phyloP scores from a whole-genome alignment of 2,329 filamentous ascomycete genomes.

The Diaporthe nobilis region DNA sequence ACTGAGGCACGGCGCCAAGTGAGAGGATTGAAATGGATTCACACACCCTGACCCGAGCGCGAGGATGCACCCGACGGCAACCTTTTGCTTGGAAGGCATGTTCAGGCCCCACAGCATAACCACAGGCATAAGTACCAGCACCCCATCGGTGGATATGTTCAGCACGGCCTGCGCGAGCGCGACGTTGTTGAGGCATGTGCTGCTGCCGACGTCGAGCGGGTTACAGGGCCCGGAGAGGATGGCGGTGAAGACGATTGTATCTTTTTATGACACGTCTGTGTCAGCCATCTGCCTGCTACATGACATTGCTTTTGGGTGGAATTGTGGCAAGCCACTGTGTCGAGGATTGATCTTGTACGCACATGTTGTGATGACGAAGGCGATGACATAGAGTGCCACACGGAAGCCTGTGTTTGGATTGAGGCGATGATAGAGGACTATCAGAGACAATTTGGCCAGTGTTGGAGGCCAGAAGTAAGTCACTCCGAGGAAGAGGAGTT shows the following conservation, averaged over 20 bases:
- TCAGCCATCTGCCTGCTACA: not conserved
- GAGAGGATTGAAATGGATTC: not conserved
- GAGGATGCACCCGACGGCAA: constrained; percentile 57
- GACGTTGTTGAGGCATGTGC: constrained; percentile 58
- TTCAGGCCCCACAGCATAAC: constrained; percentile 57
- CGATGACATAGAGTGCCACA: constrained; percentile 36
- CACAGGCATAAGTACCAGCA: constrained; percentile 60
- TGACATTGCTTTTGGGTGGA: not conserved
- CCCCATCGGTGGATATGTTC: constrained; percentile 61
- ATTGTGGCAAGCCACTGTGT: not conserved
- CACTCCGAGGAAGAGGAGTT: constrained; percentile 41
- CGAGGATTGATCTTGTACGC: not conserved
- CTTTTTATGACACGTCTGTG: not conserved
- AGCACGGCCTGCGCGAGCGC: constrained; percentile 59
- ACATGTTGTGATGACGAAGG: constrained; percentile 32
- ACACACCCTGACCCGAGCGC: constrained; percentile 59
- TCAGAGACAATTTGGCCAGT: constrained; percentile 44
- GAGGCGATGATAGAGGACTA: constrained; percentile 45
- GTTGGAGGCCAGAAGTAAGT: constrained; percentile 46
- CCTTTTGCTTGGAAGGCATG: constrained; percentile 59
- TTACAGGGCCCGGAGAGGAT: constrained; percentile 47
- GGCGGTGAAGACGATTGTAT: constrained; percentile 45
- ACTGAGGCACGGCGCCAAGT: no score
- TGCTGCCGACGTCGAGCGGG: constrained; percentile 42
- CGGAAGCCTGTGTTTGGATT: constrained; percentile 40